phyloP scores from a whole-genome alignment of 2,329 filamentous ascomycete genomes.

The Neophaeococcomyces mojaviensis region DNA sequence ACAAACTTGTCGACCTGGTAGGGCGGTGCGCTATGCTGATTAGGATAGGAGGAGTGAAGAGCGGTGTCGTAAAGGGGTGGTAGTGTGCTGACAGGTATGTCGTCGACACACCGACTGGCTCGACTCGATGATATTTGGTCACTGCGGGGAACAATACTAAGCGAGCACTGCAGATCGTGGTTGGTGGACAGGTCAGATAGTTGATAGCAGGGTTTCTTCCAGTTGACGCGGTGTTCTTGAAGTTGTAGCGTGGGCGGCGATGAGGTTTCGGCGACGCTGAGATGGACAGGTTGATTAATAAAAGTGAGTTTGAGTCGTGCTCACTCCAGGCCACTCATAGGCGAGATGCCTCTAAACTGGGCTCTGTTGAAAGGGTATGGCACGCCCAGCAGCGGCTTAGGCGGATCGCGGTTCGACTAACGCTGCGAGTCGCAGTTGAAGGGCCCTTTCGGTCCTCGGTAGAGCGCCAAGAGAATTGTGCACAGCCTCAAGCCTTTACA shows the following conservation, averaged over 20 bases:
- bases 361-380: not conserved
- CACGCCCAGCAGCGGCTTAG: no score
- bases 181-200: not conserved
- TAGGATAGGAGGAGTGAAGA: not conserved
- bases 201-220: not conserved
- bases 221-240: not conserved
- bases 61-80: not conserved
- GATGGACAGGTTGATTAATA: not conserved
- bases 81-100: not conserved
- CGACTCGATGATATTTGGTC: conserved; percentile 3
- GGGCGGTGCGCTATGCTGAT: conserved; percentile 2
- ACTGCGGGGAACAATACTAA: conserved; percentile 5
- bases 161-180: conserved; percentile 1
- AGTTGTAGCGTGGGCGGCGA: not conserved
- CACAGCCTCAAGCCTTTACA: no score
- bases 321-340: not conserved
- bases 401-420: no score
- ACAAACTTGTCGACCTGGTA: conserved; percentile 1
- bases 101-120: conserved; percentile 4
- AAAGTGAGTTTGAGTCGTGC: not conserved
- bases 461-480: no score
- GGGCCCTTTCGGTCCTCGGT: no score
- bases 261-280: not conserved
- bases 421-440: no score
- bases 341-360: not conserved